Base-by-base conservation (phyloP, 1,284 basidiomycete species). In the Ceratobasidium papillatum region DNA sequence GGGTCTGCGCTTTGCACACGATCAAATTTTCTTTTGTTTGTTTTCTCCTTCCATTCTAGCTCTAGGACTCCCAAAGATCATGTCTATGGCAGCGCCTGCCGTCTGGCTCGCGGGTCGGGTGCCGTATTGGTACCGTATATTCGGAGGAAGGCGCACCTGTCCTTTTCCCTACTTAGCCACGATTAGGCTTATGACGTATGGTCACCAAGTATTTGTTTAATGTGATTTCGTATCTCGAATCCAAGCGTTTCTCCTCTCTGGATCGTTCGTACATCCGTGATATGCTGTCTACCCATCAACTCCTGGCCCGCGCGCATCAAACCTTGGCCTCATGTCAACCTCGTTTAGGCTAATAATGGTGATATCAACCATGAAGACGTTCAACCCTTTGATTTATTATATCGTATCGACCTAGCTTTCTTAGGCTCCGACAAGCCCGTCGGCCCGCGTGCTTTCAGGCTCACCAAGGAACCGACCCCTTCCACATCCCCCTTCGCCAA, bases 221-320 rank as follows among this genome's bases (percentile, higher is more conserved):
- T 72, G 25, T 72, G 52, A 71, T 72, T 58, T 62, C 45, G 54
- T 69, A 45, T 62, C 69, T 41, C 45, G 45, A 72, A 72, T 72
- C 69, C 59, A 72, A 43, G 14, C 38, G 54, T 72, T 61, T 72
- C 62, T 45, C 41, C 45, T 64, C 59, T 62, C 17, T 59, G 56
- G 59, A 34, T 27, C 38, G 12, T 47, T 43, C 38, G 38, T 45
- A 22, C 38, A 22, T 27, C 30, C 9, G 12, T 38, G 59, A 45
- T 38, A 41, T 43, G 22, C 59, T 34, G 32, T 12, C 59, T 45
- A 17, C 19, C 22, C 30, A 11, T 62, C 38, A 62, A 27, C 38
- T 43, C 32, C 43, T 12, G 59, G n/a, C 19, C 38, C 59, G 30
- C 38, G 22, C 32, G 8, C 38, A 41, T 62, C 22, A 45, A 17